Percentiles rank a stretch among this genome's conserved stretches.
Evolutionary conservation across 1,284 basidiomycete species (phyloP).

Genomic region (Earliella scabrosa): DNA sequence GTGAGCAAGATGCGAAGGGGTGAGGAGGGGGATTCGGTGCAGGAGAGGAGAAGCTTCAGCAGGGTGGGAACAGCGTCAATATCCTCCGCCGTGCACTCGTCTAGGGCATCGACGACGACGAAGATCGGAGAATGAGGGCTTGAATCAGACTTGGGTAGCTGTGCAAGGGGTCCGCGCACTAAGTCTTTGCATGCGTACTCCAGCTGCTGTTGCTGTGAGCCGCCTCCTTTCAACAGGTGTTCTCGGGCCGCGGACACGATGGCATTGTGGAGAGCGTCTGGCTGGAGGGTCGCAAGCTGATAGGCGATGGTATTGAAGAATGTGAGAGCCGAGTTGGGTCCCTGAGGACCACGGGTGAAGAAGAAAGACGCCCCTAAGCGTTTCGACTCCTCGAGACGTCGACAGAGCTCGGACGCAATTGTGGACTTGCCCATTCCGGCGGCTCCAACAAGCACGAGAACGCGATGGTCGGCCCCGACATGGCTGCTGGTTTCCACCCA

Average conservation of each 20-base stretch:
- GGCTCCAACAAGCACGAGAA: conserved; percentile 10
- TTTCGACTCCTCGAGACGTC: too few relatives aligned
- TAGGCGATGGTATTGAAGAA: conserved; percentile 12
- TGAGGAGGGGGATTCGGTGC: too few relatives aligned
- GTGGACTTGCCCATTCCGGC: conserved; percentile 21
- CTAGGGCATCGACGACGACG: conserved; percentile 3
- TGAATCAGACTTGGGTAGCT: too few relatives aligned
- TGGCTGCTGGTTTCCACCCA: conserved; percentile 4
- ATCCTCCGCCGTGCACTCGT: conserved; percentile 3
- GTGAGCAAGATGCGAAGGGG: background rate
- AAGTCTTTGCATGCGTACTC: too few relatives aligned
- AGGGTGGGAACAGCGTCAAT: conserved; percentile 2
- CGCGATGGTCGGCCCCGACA: background rate
- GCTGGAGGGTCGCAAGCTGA: conserved; percentile 4
- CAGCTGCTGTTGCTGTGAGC: background rate
- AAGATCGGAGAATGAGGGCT: too few relatives aligned
- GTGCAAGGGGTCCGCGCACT: too few relatives aligned
- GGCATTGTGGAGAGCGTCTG: too few relatives aligned
- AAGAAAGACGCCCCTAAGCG: too few relatives aligned
- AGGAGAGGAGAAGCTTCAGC: background rate
- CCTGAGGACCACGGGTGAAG: too few relatives aligned
- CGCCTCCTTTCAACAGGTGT: background rate
- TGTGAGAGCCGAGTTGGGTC: conserved; percentile 5
- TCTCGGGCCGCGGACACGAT: background rate
- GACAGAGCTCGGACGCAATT: too few relatives aligned